These are phyloP conservation scores for Thecaphora thlaspeos DNA, from an alignment of 1,284 basidiomycete species.

Conservation along the genomic window DNA sequence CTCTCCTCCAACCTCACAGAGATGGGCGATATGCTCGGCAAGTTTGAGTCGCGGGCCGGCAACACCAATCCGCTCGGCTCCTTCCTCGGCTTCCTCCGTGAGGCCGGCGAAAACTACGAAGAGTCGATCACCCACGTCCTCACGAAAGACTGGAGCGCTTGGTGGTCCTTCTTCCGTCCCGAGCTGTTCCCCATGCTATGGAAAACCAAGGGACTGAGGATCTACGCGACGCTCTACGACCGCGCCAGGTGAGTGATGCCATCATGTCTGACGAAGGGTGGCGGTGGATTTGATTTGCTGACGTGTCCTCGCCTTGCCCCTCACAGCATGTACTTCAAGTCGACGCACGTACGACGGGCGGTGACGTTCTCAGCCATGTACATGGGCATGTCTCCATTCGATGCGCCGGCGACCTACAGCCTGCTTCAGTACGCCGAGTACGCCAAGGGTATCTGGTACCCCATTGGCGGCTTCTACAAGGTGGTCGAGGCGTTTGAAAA, in stretches of 20 bases:
- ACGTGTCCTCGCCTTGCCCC: background rate
- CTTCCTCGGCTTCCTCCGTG: slow-evolving; percentile 59
- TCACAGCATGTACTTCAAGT: slow-evolving; percentile 60
- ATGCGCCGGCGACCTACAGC: slow-evolving; percentile 63
- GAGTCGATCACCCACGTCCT: slow-evolving; percentile 60
- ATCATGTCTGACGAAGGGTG: no score
- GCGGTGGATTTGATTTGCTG: no score
- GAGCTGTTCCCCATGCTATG: slow-evolving; percentile 59
- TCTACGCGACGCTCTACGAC: slow-evolving; percentile 53
- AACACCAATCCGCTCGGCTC: slow-evolving; percentile 53
- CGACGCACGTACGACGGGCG: slow-evolving; percentile 59
- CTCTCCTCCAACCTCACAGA: slow-evolving; percentile 60
- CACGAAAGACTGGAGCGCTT: slow-evolving; percentile 60
- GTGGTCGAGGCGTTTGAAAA: slow-evolving; percentile 60
- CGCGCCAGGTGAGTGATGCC: slow-evolving; percentile 56
- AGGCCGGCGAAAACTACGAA: slow-evolving; percentile 60
- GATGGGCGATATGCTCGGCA: slow-evolving; percentile 61
- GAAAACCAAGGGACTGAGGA: slow-evolving; percentile 41
- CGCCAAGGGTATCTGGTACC: slow-evolving; percentile 63
- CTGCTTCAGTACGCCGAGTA: slow-evolving; percentile 64
- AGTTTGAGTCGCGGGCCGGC: slow-evolving; percentile 62
- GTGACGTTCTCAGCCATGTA: slow-evolving; percentile 28
- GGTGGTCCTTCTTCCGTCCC: slow-evolving; percentile 60
- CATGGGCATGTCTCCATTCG: slow-evolving; percentile 63
- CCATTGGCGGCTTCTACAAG: slow-evolving; percentile 62